These are phyloP conservation scores for Lyophyllum semitale DNA, from an alignment of 768 basidiomycete genomes.

Conservation along the genomic window DNA sequence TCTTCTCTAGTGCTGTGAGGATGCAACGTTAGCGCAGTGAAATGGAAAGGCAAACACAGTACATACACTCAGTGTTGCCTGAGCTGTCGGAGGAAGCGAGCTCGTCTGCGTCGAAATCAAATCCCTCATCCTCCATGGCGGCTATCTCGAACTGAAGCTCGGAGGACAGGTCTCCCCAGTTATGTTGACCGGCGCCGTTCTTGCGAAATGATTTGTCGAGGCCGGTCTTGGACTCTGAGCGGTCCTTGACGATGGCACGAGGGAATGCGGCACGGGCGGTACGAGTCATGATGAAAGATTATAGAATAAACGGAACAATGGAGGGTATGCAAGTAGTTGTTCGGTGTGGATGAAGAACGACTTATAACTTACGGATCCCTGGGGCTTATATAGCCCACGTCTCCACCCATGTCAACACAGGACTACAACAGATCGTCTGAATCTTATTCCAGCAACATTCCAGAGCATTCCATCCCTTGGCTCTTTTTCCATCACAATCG, in stretches of 20 bases:
- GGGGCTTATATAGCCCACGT: conserved; percentile 22
- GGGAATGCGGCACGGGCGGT: conserved; percentile 74
- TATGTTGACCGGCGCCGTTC: conserved; percentile 78
- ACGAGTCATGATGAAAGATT: conserved; percentile 63
- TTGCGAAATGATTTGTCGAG: conserved; percentile 73
- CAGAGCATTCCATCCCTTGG: conserved; percentile 12
- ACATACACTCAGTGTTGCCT: conserved; percentile 22
- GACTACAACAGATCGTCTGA: conserved; percentile 16
- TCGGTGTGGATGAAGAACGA: neutral
- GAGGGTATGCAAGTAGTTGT: neutral
- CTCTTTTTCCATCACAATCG: neutral
- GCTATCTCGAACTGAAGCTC: conserved; percentile 63
- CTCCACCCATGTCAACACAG: conserved; percentile 19
- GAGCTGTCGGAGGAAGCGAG: conserved; percentile 12
- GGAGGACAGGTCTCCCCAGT: conserved; percentile 78
- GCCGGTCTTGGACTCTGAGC: conserved; percentile 78
- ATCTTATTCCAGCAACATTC: conserved; percentile 18
- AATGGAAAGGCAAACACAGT: neutral
- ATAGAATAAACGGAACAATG: neutral
- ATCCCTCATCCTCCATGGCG: conserved; percentile 58
- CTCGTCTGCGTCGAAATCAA: conserved; percentile 41
- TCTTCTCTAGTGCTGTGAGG: conserved; percentile 24
- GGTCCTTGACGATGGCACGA: conserved; percentile 73
- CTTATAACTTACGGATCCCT: neutral
- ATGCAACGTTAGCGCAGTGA: neutral